A percentile compares a stretch with the other conserved stretches of the same genome.
These are phyloP conservation scores for Solanum habrochaites DNA, from an alignment of 257 asterid species.

Conservation along the genomic window DNA sequence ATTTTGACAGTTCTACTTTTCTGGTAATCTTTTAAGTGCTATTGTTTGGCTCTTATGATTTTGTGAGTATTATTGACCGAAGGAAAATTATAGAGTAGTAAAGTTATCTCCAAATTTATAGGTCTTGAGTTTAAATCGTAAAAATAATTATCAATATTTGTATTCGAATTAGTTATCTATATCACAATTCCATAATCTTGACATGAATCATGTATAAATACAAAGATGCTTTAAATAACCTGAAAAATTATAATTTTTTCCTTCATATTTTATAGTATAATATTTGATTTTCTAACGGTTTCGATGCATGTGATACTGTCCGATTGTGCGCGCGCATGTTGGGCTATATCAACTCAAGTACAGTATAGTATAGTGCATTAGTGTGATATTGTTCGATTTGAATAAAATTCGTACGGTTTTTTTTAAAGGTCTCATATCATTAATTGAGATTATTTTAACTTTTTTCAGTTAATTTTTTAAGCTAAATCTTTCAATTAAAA, in stretches of 20 bases:
- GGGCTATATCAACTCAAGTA: neutral
- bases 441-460: neutral
- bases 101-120: neutral
- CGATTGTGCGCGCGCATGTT: neutral
- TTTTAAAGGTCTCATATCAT: neutral
- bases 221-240: neutral
- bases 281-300: neutral
- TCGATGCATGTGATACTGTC: neutral
- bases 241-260: neutral
- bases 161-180: neutral
- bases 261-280: neutral
- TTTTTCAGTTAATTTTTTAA: neutral
- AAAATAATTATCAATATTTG: rapidly evolving
- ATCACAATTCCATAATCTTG: rapidly evolving
- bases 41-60: neutral
- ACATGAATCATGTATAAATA: neutral
- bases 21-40: neutral
- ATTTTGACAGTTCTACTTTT: neutral
- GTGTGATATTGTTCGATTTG: neutral
- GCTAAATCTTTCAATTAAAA: neutral
- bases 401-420: neutral
- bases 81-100: neutral
- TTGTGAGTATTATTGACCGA: neutral
- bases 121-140: no score
- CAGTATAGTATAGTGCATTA: neutral